Conservation (phyloP, 139 green algal genomes). For the Desmodesmus armatus region DNA sequence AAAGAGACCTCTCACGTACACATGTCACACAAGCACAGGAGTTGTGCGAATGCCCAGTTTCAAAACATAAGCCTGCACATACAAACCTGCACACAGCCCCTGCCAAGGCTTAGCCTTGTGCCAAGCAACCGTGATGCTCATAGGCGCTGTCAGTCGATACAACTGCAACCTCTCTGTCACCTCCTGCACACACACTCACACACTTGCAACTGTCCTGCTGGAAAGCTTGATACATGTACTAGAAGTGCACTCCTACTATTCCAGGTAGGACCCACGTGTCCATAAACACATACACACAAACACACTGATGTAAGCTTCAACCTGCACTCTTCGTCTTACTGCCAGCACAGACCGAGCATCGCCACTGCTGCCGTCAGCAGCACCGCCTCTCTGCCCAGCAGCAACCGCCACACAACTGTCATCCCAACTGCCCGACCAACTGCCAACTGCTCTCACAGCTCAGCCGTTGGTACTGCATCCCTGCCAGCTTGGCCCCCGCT, state of each 20-base stretch:
- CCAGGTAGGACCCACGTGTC: background rate
- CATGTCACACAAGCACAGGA: too few species aligned
- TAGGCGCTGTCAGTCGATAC: too few species aligned
- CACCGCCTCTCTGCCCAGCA: background rate
- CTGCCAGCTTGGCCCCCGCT: constrained; percentile 25
- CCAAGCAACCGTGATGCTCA: too few species aligned
- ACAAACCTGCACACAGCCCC: too few species aligned
- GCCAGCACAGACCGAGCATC: background rate
- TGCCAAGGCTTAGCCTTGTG: too few species aligned
- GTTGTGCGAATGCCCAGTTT: too few species aligned
- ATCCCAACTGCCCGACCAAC: background rate
- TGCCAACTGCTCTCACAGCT: background rate
- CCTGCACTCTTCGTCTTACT: background rate
- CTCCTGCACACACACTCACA: too few species aligned
- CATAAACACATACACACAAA: background rate
- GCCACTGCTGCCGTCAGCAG: background rate
- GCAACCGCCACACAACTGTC: background rate
- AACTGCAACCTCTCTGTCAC: too few species aligned
- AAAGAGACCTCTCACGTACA: too few species aligned
- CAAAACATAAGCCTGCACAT: too few species aligned
- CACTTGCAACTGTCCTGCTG: background rate
- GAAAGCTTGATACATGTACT: background rate
- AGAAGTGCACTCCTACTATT: background rate
- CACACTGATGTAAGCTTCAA: background rate
- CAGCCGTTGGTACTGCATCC: background rate